Conservation (phyloP, 2,329 filamentous ascomycete species). For the Colletotrichum eremochloae region DNA sequence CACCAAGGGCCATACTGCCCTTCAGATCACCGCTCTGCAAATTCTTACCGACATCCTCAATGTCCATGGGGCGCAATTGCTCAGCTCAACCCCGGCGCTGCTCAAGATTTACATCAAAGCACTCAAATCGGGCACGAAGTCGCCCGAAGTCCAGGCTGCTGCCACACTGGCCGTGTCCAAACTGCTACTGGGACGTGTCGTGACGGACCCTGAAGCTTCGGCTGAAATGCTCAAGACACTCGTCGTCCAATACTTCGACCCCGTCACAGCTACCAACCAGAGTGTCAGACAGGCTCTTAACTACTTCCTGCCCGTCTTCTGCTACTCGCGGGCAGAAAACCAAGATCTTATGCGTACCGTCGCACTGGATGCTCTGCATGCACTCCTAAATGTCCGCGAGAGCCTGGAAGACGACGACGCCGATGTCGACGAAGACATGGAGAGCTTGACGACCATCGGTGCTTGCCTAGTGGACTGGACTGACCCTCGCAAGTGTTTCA, state of each 20-base stretch:
- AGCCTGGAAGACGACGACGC: conserved; percentile 81
- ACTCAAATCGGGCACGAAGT: conserved; percentile 77
- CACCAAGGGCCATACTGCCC: conserved; percentile 87
- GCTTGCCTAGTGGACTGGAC: conserved; percentile 95
- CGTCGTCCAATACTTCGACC: conserved; percentile 90
- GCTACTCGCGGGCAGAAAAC: conserved; percentile 86
- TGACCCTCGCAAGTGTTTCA: conserved; percentile 84
- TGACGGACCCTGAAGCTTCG: conserved; percentile 76
- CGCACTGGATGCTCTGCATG: conserved; percentile 79
- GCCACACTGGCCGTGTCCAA: conserved; percentile 88
- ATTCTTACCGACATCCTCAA: conserved; percentile 95
- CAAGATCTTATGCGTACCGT: conserved; percentile 84
- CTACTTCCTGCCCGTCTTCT: conserved; percentile 96
- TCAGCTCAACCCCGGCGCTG: conserved; percentile 75
- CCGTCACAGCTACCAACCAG: conserved; percentile 83
- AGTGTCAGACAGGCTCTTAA: conserved; percentile 87
- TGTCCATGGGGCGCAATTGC: conserved; percentile 85
- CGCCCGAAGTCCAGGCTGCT: conserved; percentile 82
- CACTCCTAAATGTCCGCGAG: conserved; percentile 79
- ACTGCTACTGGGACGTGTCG: conserved; percentile 83
- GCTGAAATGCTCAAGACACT: conserved; percentile 86
- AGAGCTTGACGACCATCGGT: conserved; percentile 81
- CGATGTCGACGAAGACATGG: conserved; percentile 82
- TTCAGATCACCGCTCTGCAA: conserved; percentile 91
- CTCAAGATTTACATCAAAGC: conserved; percentile 89